phyloP scores from a whole-genome alignment of 345 rosid genomes.

The Euphorbia peplus region DNA sequence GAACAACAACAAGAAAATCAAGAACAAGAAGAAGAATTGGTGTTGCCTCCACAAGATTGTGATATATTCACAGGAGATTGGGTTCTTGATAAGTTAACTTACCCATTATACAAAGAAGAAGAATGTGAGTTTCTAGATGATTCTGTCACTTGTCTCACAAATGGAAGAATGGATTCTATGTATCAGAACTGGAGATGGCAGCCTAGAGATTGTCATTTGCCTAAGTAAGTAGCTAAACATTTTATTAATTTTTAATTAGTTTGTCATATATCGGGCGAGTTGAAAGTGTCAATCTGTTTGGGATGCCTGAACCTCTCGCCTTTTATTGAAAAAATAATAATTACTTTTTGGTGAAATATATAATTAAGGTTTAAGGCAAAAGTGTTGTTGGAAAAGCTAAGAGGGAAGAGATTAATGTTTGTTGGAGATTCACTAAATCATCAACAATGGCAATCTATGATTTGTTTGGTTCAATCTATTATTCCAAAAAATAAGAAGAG shows the following conservation, averaged over 20 bases:
- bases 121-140: slow-evolving; percentile 20
- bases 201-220: slow-evolving; percentile 17
- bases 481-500: slow-evolving; percentile 22
- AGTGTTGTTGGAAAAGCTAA: slow-evolving; percentile 28
- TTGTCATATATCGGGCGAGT: too few relatives aligned
- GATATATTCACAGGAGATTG: slow-evolving; percentile 26
- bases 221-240: slow-evolving; percentile 11
- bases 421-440: slow-evolving; percentile 26
- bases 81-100: slow-evolving; percentile 24
- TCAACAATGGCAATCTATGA: slow-evolving; percentile 27
- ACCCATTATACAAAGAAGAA: slow-evolving; percentile 27
- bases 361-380: slow-evolving; percentile 48
- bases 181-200: slow-evolving; percentile 20
- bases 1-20: neutral
- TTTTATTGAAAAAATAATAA: too few relatives aligned
- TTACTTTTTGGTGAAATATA: too few relatives aligned
- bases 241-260: too few relatives aligned
- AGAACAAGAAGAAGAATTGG: neutral
- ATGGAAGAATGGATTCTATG: slow-evolving; percentile 28
- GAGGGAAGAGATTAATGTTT: slow-evolving; percentile 29
- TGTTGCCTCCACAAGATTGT: slow-evolving; percentile 16
- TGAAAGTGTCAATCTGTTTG: too few relatives aligned
- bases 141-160: slow-evolving; percentile 18
- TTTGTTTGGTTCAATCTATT: slow-evolving; percentile 23
- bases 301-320: too few relatives aligned